A percentile compares a stretch with the other conserved stretches of the same genome.
Evolutionary conservation across 441 rosid genomes (phyloP).

Genomic region (Sinapis alba): DNA sequence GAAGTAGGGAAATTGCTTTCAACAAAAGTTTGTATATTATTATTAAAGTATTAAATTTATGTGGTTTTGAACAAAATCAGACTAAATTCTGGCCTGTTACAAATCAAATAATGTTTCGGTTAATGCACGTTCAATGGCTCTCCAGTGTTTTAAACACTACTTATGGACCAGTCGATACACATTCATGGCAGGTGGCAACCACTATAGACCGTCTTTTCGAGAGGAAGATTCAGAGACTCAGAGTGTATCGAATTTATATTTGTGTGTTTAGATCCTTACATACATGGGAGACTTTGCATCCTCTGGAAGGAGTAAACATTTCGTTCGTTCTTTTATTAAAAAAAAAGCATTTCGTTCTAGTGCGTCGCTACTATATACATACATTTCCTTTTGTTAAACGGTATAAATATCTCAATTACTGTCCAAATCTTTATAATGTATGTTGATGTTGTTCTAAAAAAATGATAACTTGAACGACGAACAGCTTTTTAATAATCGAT

Average conservation of each 20-base stretch:
- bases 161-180: slow-evolving; percentile 13
- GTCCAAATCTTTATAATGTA: no score
- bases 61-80: background rate
- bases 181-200: background rate
- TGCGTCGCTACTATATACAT: background rate
- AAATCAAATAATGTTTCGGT: slow-evolving; percentile 13
- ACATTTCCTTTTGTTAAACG: background rate
- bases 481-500: no score
- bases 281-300: background rate
- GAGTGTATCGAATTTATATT: background rate
- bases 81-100: background rate
- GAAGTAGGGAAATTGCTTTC: background rate
- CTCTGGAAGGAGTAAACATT: background rate
- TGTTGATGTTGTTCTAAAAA: no score
- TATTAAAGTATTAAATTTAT: background rate
- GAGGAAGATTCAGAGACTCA: background rate
- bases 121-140: slow-evolving; percentile 22
- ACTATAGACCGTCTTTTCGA: background rate
- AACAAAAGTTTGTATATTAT: background rate
- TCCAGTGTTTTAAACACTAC: slow-evolving; percentile 7
- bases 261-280: background rate
- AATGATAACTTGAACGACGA: no score
- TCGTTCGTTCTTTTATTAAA: no score
- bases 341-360: background rate
- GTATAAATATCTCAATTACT: background rate